Evolutionary conservation across 2,329 filamentous ascomycete genomes (phyloP), one percentile per base, ranked within the genome.

Genomic region (Aspergillus sp.): DNA sequence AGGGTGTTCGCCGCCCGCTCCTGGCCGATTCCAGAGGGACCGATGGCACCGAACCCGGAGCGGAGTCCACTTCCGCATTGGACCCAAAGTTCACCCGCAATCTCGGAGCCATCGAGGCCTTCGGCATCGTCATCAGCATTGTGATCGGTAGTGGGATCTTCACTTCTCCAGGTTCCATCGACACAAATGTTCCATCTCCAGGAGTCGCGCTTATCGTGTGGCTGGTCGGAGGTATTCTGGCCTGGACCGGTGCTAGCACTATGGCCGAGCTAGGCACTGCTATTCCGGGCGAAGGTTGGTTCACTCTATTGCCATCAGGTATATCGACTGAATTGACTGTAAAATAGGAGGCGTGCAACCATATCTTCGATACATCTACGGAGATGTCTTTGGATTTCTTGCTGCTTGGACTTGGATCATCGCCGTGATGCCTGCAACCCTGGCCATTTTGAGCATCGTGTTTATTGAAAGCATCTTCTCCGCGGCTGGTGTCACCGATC

Each of bases 381-480:
- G 64, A 19, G 64, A 66, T n/a, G 48, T 64, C 7, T 63, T 64
- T 17, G 64, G 64, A 1, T 66, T 64, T n/a, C 60, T 66, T 6
- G 60, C 64, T 0, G 64, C 64, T 5, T 66, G 64, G 64, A 66
- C 64, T 2, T 66, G 64, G 64, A 63, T 66, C n/a, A 57, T 66
- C 13, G 64, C 62, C 0, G 59, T 66, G 5, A 64, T 66, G 48
- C 64, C 64, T 0, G 64, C 64, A 5, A 64, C 64, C 10, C 54
- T 66, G 25, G 62, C 58, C 3, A 64, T 66, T 38, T 53, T 66
- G 15, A 64, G 64, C 54, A 66, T 66, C 10, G 64, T 64, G 6
- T 64, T 66, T 10, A 55, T 66, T 8, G 64, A 66, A 58, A 66
- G 64, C 13, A 59, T 66, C 13, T 66, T 52, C 49, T 64, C 62